Evolutionary conservation across 495 filamentous ascomycete genomes (phyloP), one percentile per base, ranked within the genome.

Genomic region (Tetracladium marchalianum): DNA sequence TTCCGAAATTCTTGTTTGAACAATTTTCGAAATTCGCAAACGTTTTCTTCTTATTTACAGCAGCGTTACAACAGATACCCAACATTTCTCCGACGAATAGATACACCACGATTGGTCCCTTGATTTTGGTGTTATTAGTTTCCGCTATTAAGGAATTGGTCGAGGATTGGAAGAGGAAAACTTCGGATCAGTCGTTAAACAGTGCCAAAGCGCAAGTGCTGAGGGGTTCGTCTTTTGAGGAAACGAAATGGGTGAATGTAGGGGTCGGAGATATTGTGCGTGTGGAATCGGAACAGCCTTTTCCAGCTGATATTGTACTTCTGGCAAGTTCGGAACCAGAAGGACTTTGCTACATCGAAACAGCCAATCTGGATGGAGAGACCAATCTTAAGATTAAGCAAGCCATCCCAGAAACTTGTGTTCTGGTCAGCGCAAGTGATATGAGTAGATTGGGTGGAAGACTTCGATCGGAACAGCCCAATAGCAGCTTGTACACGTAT

Each of bases 1-100:
- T 96, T 22, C 90, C 92, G 39, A 99, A 99, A 65, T 99, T 99
- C 69, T 70, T 99, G 16, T 93, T 89, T 66, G 93, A 99, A 59
- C 93, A 99, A 65, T 99, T 99, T 70, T 95, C 88, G 41, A 99
- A 95, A 68, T 96, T 94, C 67, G 93, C 92, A 67, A 99, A 99
- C 62, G 62, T 99, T 53, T 99, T 99, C 72, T 99, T 99, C 82
- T 80, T 99, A 58, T 96, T 99, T 65, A 99, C 93, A 31, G 90
- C 93, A 2, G 81, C 79, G 5, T 65, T 99, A 31, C 93, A 99
- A 68, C 93, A 99, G 61, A 95, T 99, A 55, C 93, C 92, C 12
- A 81, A 84, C 53, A 80, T 99, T 41, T 93, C 89, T 16, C 92
- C 92, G 7, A 99, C 92, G 5, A 97, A 95, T 68, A 71, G 67